Percentiles rank a stretch among this genome's conserved stretches.
Conservation (phyloP, 345 rosid genomes). For the Salix arbutifolia region DNA sequence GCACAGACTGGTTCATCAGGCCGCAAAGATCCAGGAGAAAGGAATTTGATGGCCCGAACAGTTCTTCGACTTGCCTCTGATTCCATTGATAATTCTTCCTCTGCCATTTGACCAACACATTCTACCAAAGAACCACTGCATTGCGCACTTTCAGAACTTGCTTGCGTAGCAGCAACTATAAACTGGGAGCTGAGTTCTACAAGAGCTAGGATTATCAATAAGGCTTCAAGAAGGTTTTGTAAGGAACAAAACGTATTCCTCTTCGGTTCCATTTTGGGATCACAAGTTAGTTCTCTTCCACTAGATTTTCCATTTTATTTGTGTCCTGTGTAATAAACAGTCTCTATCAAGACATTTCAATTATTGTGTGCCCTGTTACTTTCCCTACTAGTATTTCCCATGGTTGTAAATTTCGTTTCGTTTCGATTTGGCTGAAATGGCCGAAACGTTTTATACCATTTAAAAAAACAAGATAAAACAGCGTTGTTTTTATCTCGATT, state of each 20-base stretch:
- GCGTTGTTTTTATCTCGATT: too few species aligned
- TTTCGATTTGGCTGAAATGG: too few species aligned
- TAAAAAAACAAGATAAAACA: too few species aligned
- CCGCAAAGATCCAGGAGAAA: slow-evolving; percentile 10
- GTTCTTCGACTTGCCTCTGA: slow-evolving; percentile 6
- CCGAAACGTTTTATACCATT: too few species aligned
- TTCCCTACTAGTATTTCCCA: too few species aligned
- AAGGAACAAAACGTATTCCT: not conserved
- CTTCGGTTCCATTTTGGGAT: not conserved
- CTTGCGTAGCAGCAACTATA: not conserved
- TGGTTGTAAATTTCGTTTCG: too few species aligned
- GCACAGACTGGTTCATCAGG: slow-evolving; percentile 2
- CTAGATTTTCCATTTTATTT: not conserved
- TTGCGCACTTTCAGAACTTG: not conserved
- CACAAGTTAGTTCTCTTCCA: not conserved
- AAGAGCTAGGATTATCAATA: not conserved
- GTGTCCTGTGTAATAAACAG: too few species aligned
- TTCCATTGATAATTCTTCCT: slow-evolving; percentile 11
- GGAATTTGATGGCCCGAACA: not conserved
- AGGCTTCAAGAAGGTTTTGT: not conserved
- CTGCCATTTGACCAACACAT: slow-evolving; percentile 1
- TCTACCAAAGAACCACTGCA: slow-evolving; percentile 12
- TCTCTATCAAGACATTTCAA: not conserved
- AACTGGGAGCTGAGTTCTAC: not conserved
- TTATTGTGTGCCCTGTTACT: not conserved